These are phyloP conservation scores for Tetrapisispora arboricola DNA, from an alignment of 805 yeast genomes.

Conservation along the genomic window DNA sequence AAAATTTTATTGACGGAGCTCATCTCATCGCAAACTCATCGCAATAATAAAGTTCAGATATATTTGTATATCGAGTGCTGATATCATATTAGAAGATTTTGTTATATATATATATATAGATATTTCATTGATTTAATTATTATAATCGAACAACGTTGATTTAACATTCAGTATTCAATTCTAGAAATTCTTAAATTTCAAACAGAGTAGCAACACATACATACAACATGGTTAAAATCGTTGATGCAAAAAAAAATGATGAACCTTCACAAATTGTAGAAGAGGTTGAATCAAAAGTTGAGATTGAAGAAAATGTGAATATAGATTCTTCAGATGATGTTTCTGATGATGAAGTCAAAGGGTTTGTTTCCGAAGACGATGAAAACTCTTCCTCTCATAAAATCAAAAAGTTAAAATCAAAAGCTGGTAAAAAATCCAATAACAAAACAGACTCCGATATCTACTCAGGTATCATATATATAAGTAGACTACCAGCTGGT, in stretches of 20 bases:
- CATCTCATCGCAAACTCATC: constrained; percentile 3
- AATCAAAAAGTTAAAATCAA: constrained; percentile 23
- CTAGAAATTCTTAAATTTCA: too few relatives aligned
- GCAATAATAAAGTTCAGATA: neutral
- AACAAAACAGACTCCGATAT: constrained; percentile 14
- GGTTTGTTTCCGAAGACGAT: constrained; percentile 26
- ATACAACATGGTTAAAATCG: constrained; percentile 7
- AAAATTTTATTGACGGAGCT: constrained; percentile 2
- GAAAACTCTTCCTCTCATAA: constrained; percentile 17
- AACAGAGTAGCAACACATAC: neutral
- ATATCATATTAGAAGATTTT: too few relatives aligned
- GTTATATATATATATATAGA: too few relatives aligned
- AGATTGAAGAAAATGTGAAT: constrained; percentile 12
- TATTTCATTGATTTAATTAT: too few relatives aligned
- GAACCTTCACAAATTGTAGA: constrained; percentile 10
- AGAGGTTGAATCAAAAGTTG: constrained; percentile 11
- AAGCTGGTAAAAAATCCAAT: constrained; percentile 18
- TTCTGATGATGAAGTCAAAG: constrained; percentile 24
- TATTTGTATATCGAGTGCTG: too few relatives aligned
- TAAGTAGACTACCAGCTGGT: constrained; percentile 89
- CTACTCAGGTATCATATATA: constrained; percentile 63
- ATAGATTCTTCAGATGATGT: constrained; percentile 18
- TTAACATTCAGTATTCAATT: too few relatives aligned
- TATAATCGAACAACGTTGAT: too few relatives aligned
- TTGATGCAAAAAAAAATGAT: neutral